phyloP scores from a whole-genome alignment of 768 basidiomycete genomes.

The Boletus tomentosulus region DNA sequence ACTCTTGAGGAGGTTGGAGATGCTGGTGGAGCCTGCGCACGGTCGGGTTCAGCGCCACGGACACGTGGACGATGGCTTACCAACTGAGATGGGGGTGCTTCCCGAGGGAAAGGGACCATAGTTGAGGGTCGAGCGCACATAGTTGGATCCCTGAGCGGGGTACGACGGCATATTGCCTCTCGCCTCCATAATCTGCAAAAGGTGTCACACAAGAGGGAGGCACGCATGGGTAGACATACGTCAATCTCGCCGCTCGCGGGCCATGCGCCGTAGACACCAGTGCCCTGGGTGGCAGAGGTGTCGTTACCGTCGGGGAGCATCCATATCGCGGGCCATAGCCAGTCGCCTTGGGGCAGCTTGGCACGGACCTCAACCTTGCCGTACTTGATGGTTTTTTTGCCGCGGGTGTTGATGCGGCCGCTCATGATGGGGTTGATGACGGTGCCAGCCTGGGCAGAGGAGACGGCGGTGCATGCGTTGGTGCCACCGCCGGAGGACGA shows the following conservation, averaged over 20 bases:
- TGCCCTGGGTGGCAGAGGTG: conserved; percentile 13
- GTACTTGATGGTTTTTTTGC: conserved; percentile 45
- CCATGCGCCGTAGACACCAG: conserved; percentile 36
- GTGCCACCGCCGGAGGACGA: conserved; percentile 12
- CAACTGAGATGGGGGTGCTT: conserved; percentile 28
- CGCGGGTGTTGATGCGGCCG: conserved; percentile 51
- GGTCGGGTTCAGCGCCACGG: neutral
- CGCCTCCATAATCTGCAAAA: conserved; percentile 49
- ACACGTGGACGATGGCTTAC: conserved; percentile 7
- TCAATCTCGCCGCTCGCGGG: conserved; percentile 58
- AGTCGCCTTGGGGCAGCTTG: conserved; percentile 53
- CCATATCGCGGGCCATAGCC: conserved; percentile 34
- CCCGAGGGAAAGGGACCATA: conserved; percentile 54
- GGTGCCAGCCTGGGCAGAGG: conserved; percentile 29
- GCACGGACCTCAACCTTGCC: conserved; percentile 60
- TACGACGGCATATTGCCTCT: conserved; percentile 46
- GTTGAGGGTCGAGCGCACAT: conserved; percentile 55
- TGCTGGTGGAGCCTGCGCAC: conserved; percentile 3
- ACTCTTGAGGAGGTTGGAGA: conserved; percentile 28
- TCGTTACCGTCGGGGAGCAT: conserved; percentile 27
- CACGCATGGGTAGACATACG: conserved; percentile 31
- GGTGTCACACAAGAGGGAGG: neutral
- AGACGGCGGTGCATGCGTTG: conserved; percentile 41
- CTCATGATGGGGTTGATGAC: conserved; percentile 52
- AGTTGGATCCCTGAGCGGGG: conserved; percentile 41